phyloP scores from a whole-genome alignment of 345 rosid genomes.

The Hibiscus syriacus region DNA sequence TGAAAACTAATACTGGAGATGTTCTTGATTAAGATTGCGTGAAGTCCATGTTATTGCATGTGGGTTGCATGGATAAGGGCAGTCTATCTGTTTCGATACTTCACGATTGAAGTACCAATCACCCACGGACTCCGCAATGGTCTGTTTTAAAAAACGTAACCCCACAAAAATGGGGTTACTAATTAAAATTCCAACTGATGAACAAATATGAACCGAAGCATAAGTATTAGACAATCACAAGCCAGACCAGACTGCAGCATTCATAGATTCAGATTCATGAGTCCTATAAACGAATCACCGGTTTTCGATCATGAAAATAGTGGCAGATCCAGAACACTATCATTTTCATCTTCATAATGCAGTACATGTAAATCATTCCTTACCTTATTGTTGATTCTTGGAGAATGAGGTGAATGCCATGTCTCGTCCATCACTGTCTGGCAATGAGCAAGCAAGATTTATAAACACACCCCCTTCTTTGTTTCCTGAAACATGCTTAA shows the following conservation, averaged over 20 bases:
- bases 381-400: constrained; percentile 63
- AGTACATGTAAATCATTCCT: background rate
- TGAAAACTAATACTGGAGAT: background rate
- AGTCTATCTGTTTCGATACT: constrained; percentile 59
- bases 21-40: constrained; percentile 18
- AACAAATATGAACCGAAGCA: background rate
- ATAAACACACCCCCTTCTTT: constrained; percentile 56
- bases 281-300: background rate
- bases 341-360: background rate
- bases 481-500: constrained; percentile 34
- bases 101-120: constrained; percentile 76
- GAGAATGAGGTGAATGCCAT: constrained; percentile 71
- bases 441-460: constrained; percentile 80
- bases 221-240: background rate
- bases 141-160: constrained; percentile 34
- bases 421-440: constrained; percentile 54
- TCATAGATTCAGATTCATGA: background rate
- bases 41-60: constrained; percentile 65
- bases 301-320: background rate
- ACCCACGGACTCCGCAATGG: constrained; percentile 76
- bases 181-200: background rate
- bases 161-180: background rate
- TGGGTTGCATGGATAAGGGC: constrained; percentile 90
- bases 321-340: background rate
- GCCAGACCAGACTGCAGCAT: background rate